Percentiles rank a stretch among this genome's conserved stretches.
Conservation (phyloP, 257 asterid species). For the Rubia yunnanensis region DNA sequence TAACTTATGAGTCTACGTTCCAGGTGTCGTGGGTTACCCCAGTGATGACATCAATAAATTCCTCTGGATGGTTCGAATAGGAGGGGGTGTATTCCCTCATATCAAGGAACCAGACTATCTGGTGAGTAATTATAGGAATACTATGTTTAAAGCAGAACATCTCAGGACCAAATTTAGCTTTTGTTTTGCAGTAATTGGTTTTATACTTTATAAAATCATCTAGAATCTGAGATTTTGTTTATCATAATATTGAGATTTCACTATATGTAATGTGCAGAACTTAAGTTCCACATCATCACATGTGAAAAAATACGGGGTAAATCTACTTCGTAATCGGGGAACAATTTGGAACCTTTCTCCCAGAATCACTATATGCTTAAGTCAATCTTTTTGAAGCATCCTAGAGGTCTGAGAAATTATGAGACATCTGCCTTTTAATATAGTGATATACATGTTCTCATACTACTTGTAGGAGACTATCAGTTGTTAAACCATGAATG, state of each 20-base stretch:
- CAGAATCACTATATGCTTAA: neutral
- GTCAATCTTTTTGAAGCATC: neutral
- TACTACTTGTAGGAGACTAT: neutral
- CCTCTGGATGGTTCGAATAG: slow-evolving; percentile 99
- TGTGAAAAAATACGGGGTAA: neutral
- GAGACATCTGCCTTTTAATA: neutral
- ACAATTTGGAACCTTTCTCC: neutral
- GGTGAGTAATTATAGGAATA: slow-evolving; percentile 36
- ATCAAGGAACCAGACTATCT: slow-evolving; percentile 97
- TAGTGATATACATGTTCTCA: too few relatives aligned
- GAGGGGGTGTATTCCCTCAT: slow-evolving; percentile 99
- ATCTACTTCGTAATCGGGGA: neutral
- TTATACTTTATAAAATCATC: neutral
- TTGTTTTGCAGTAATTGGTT: neutral
- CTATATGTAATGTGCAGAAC: neutral
- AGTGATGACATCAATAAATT: slow-evolving; percentile 98
- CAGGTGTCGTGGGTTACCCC: slow-evolving; percentile 98
- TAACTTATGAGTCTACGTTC: slow-evolving; percentile 22
- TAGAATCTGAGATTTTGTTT: neutral
- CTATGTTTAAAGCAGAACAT: neutral
- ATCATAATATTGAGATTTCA: neutral
- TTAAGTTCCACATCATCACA: neutral
- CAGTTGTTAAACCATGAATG: neutral
- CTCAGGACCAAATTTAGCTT: neutral
- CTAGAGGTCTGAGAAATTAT: neutral